Percentiles rank a stretch among this genome's conserved stretches.
Evolutionary conservation across 495 filamentous ascomycete species (phyloP).

Genomic region (Penicillium mononematosum): DNA sequence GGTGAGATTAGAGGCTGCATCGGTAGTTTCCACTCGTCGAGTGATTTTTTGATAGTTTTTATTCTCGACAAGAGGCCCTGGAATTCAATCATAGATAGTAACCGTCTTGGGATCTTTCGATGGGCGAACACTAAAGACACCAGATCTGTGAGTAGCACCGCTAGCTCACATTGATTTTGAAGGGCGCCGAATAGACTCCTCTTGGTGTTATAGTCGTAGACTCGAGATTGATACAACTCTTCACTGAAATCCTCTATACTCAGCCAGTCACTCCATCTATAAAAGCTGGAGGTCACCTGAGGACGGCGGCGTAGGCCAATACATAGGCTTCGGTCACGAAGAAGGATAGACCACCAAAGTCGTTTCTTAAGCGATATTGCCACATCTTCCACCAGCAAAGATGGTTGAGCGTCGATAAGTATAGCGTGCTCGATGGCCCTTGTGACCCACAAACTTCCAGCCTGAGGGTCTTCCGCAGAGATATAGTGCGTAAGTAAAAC

Average conservation of each 20-base stretch:
- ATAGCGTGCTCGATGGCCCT: slow-evolving; percentile 49
- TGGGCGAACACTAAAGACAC: slow-evolving; percentile 42
- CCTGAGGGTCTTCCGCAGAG: slow-evolving; percentile 37
- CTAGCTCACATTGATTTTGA: slow-evolving; percentile 46
- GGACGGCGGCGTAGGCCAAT: slow-evolving; percentile 49
- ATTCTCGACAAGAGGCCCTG: slow-evolving; percentile 15
- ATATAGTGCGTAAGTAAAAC: slow-evolving; percentile 44
- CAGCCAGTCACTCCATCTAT: slow-evolving; percentile 32
- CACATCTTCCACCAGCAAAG: slow-evolving; percentile 12
- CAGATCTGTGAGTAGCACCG: slow-evolving; percentile 46
- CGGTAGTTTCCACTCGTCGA: slow-evolving; percentile 26
- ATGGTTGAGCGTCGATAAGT: slow-evolving; percentile 40
- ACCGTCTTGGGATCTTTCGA: slow-evolving; percentile 11
- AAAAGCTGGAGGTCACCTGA: slow-evolving; percentile 44
- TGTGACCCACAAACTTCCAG: slow-evolving; percentile 48
- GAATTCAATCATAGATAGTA: slow-evolving; percentile 18
- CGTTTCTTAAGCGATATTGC: slow-evolving; percentile 39
- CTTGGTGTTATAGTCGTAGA: slow-evolving; percentile 45
- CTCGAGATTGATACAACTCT: slow-evolving; percentile 42
- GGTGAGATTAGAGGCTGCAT: slow-evolving; percentile 5
- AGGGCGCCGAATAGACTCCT: slow-evolving; percentile 41
- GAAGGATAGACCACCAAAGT: slow-evolving; percentile 52
- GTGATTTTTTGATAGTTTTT: slow-evolving; percentile 17
- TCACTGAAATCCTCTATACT: slow-evolving; percentile 41
- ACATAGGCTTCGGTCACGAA: slow-evolving; percentile 50